These are phyloP conservation scores for Aquilaria malaccensis DNA, from an alignment of 345 rosid species.

Conservation along the genomic window DNA sequence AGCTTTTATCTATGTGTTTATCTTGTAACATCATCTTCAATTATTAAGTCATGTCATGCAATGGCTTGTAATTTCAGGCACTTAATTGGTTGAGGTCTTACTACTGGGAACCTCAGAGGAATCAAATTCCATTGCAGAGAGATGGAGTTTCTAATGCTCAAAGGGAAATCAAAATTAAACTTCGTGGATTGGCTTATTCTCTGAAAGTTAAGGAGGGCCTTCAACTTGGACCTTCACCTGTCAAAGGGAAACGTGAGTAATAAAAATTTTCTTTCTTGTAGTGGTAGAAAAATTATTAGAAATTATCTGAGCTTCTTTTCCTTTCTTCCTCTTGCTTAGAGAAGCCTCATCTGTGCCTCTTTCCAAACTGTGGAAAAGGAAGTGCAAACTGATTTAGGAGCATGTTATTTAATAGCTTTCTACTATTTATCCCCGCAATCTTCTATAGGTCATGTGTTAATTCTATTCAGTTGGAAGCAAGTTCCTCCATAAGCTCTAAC, in stretches of 20 bases:
- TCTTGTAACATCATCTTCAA: too few relatives aligned
- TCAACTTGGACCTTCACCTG: conserved; percentile 26
- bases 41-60: background rate
- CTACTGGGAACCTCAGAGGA: conserved; percentile 79
- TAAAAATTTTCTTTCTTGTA: conserved; percentile 7
- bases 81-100: conserved; percentile 76
- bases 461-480: too few relatives aligned
- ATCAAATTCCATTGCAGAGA: conserved; percentile 46
- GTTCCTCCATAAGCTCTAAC: too few relatives aligned
- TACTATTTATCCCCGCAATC: too few relatives aligned
- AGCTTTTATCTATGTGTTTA: too few relatives aligned
- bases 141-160: conserved; percentile 38
- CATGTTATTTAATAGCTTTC: too few relatives aligned
- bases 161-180: conserved; percentile 60
- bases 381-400: too few relatives aligned
- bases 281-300: background rate
- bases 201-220: conserved; percentile 34
- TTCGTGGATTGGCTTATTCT: conserved; percentile 46
- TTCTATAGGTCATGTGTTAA: too few relatives aligned
- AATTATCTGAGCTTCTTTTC: background rate
- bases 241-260: conserved; percentile 41
- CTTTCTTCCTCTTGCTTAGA: background rate
- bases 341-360: too few relatives aligned
- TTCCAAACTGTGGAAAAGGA: too few relatives aligned
- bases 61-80: conserved; percentile 43